Conservation (phyloP, 495 filamentous ascomycete species). For the Haplographium delicatum region DNA sequence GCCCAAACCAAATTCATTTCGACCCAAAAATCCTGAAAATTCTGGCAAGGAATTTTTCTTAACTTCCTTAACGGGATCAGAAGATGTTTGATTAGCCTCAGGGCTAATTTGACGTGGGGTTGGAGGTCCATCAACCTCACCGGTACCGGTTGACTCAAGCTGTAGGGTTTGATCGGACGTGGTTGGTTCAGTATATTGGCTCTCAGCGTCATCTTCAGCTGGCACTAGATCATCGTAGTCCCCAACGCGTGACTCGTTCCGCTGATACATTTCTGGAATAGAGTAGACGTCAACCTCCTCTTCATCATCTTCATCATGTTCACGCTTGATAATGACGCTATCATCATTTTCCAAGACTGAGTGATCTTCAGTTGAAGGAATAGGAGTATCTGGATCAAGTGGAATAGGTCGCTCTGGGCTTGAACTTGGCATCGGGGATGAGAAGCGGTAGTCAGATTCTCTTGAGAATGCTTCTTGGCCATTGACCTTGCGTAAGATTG, state of each 20-base stretch:
- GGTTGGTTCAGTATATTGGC: conserved; percentile 43
- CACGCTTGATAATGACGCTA: conserved; percentile 64
- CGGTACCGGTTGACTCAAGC: conserved; percentile 19
- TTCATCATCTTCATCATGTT: conserved; percentile 43
- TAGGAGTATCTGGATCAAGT: conserved; percentile 79
- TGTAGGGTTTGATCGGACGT: conserved; percentile 14
- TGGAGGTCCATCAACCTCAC: conserved; percentile 30
- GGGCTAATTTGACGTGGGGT: conserved; percentile 31
- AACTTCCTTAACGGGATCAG: conserved; percentile 18
- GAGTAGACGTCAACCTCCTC: conserved; percentile 62
- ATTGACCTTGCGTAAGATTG: conserved; percentile 83
- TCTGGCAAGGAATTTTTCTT: conserved; percentile 39
- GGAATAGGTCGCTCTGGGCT: conserved; percentile 41
- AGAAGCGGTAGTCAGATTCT: conserved; percentile 61
- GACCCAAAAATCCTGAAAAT: conserved; percentile 37
- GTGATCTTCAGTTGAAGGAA: conserved; percentile 69
- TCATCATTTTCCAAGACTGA: conserved; percentile 37
- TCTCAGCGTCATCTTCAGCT: conserved; percentile 34
- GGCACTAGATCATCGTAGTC: conserved; percentile 43
- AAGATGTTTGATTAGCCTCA: conserved; percentile 27
- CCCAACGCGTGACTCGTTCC: conserved; percentile 18
- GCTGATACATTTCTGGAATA: conserved; percentile 58
- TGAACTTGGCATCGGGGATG: conserved; percentile 49
- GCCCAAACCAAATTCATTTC: conserved; percentile 46
- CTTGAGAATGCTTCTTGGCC: conserved; percentile 51